Base-by-base conservation (phyloP, 2,329 filamentous ascomycete genomes). In the Xylaria digitata region DNA sequence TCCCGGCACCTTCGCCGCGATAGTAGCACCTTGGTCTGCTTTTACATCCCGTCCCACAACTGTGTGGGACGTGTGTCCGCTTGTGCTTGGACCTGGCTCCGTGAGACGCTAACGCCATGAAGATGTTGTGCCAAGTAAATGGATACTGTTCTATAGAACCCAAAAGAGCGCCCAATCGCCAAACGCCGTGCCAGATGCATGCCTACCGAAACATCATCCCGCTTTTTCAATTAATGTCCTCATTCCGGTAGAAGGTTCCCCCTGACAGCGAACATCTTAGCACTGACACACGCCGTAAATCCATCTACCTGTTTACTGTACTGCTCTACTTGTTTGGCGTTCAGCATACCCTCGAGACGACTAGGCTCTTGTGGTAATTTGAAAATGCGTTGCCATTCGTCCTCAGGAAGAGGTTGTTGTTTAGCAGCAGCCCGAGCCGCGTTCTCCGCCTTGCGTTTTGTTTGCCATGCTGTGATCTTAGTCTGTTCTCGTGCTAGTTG, bases 231-330 rank as follows among this genome's bases (percentile, higher is more conserved):
- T 46, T 37, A 42, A 58, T 43, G 40, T 8, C 45, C 61, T 74
- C 78, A 83, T 82, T 89, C 86, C 52, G 88, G 87, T 75, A 89
- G 78, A 73, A 90, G 79, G 79, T 88, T 90, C 72, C 88, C 88
- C 78, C 94, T 90, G 68, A 97, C 93, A 45, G 94, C 94, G 80
- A 99, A 99, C 95, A 99, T 97, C 89, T 99, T 99, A 72, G 93
- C 90, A 70, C 89, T 96, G 74, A 97, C 92, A 71, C 90, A 91
- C 63, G 96, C 94, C 54, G 95, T 95, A 81, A 98, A 98, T 45
- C 93, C 93, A 81, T 99, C 96, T 65, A 98, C 92, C 84, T 98
- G 96, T 83, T 94, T 91, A 77, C 94, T 93, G 83, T 98, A 99
- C 84, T 98, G 95, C 83, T 98, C 94, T 62, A 97, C 94, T 84